These are phyloP conservation scores for Astraeus odoratus DNA, from an alignment of 768 basidiomycete genomes.

Conservation along the genomic window DNA sequence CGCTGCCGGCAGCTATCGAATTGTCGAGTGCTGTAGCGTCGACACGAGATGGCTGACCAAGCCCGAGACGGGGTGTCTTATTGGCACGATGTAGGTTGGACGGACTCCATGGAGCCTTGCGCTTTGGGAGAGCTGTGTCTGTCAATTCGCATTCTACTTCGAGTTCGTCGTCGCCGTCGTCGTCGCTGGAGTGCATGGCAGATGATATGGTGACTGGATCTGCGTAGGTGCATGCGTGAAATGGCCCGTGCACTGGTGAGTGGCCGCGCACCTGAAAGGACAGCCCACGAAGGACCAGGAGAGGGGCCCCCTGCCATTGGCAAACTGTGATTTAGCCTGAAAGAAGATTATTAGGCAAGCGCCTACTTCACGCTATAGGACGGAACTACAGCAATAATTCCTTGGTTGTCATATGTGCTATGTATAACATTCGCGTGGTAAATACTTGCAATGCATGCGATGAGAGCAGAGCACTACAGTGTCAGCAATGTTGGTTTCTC, in stretches of 20 bases:
- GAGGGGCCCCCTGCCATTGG: slow-evolving; percentile 2
- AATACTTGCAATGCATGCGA: neutral
- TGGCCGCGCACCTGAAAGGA: slow-evolving; percentile 14
- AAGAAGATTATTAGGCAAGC: too few relatives aligned
- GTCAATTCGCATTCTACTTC: slow-evolving; percentile 4
- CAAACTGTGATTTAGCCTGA: neutral
- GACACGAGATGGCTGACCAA: neutral
- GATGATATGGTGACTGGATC: slow-evolving; percentile 17
- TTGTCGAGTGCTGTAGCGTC: neutral
- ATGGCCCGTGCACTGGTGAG: neutral
- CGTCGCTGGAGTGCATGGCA: slow-evolving; percentile 9
- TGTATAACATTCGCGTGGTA: neutral
- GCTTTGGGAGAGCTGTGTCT: slow-evolving; percentile 17
- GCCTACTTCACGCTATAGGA: too few relatives aligned
- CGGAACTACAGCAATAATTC: too few relatives aligned
- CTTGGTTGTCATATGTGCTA: too few relatives aligned
- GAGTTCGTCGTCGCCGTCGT: slow-evolving; percentile 15
- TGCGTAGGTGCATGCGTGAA: slow-evolving; percentile 2
- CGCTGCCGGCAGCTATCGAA: neutral
- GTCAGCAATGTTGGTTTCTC: slow-evolving; percentile 51
- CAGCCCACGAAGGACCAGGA: slow-evolving; percentile 26
- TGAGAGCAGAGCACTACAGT: slow-evolving; percentile 29
- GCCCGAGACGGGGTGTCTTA: slow-evolving; percentile 18
- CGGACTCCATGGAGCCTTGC: slow-evolving; percentile 17
- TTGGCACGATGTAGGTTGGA: slow-evolving; percentile 3